phyloP scores from a whole-genome alignment of 2,329 filamentous ascomycete genomes.

The Incumbomyces delicatus region DNA sequence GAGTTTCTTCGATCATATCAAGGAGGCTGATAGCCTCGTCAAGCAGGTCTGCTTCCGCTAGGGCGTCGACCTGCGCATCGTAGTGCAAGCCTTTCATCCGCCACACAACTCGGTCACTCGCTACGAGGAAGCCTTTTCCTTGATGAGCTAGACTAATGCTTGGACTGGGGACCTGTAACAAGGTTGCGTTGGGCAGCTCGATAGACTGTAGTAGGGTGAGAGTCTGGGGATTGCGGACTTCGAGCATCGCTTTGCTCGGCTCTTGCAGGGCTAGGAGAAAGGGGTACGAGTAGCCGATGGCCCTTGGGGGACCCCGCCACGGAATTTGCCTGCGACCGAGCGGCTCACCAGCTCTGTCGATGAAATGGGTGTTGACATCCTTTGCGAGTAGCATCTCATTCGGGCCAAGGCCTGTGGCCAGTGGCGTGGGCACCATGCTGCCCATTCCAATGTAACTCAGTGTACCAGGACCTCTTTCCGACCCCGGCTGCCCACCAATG shows the following conservation, averaged over 20 bases:
- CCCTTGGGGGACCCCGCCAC: conserved; percentile 79
- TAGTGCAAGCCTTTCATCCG: conserved; percentile 92
- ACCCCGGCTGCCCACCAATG: conserved; percentile 54
- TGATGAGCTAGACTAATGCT: conserved; percentile 91
- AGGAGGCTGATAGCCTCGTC: conserved; percentile 90
- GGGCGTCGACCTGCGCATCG: conserved; percentile 74
- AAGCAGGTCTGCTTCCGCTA: conserved; percentile 62
- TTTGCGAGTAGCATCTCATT: conserved; percentile 90
- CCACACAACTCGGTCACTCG: conserved; percentile 86
- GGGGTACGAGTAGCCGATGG: conserved; percentile 91
- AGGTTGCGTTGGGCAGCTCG: conserved; percentile 66
- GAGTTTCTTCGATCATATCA: conserved; percentile 80
- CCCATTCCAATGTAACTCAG: conserved; percentile 97
- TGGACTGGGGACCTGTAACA: conserved; percentile 84
- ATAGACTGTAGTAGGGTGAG: conserved; percentile 83
- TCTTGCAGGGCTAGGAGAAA: conserved; percentile 83
- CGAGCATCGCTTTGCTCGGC: conserved; percentile 62
- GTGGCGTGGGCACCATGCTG: conserved; percentile 79
- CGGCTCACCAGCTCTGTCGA: conserved; percentile 71
- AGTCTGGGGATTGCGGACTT: conserved; percentile 87
- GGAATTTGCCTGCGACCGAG: conserved; percentile 81
- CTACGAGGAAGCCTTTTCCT: conserved; percentile 89
- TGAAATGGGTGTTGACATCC: conserved; percentile 90
- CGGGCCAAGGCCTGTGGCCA: conserved; percentile 72
- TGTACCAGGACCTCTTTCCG: conserved; percentile 65